These are phyloP conservation scores for Orbilia blumenaviensis DNA, from an alignment of 2,329 filamentous ascomycete genomes.

Conservation along the genomic window DNA sequence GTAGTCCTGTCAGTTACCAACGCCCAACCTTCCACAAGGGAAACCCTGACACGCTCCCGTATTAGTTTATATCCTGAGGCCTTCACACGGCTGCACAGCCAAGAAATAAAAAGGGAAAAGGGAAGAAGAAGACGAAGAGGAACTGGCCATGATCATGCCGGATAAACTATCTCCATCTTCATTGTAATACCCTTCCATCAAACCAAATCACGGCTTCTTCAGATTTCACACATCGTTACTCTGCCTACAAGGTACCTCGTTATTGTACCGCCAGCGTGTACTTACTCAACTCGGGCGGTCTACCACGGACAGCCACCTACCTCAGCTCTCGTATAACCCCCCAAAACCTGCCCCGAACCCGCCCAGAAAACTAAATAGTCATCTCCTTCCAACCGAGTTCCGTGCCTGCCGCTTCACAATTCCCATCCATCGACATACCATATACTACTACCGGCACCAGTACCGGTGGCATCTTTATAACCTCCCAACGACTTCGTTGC, in stretches of 20 bases:
- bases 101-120: too few species aligned
- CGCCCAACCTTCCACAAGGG: too few species aligned
- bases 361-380: conserved; percentile 10
- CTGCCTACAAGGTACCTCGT: conserved; percentile 10
- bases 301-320: conserved; percentile 2
- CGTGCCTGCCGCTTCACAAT: not conserved
- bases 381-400: conserved; percentile 18
- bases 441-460: too few species aligned
- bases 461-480: too few species aligned
- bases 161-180: not conserved
- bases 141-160: not conserved
- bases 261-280: conserved; percentile 19
- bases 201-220: not conserved
- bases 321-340: conserved; percentile 16
- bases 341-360: conserved; percentile 6
- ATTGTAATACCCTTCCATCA: not conserved
- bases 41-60: too few species aligned
- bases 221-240: not conserved
- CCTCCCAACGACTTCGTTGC: not conserved
- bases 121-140: not conserved
- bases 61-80: too few species aligned
- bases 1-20: too few species aligned
- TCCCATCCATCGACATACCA: not conserved
- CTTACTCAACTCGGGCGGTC: conserved; percentile 5
- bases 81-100: too few species aligned